A percentile compares a stretch with the other conserved stretches of the same genome.
Conservation (phyloP, 768 basidiomycete genomes). For the Myochromella boudieri region DNA sequence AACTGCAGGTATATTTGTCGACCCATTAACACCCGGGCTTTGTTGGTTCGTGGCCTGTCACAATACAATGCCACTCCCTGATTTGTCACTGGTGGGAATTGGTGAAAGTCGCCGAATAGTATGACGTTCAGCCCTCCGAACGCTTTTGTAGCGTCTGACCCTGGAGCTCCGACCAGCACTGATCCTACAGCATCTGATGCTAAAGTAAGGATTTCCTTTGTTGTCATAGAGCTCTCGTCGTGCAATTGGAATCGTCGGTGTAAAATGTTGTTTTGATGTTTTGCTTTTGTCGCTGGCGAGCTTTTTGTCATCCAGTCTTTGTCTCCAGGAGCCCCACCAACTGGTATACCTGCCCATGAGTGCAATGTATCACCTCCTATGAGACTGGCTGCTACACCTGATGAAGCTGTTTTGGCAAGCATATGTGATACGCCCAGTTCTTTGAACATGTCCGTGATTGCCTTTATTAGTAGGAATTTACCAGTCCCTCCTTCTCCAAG, state of each 20-base stretch:
- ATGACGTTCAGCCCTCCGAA: conserved; percentile 42
- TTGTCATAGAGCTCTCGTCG: conserved; percentile 43
- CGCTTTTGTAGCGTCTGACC: conserved; percentile 5
- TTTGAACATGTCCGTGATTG: conserved; percentile 33
- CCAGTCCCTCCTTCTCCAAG: conserved; percentile 44
- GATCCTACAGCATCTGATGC: conserved; percentile 20
- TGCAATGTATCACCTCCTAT: conserved; percentile 38
- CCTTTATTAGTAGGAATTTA: conserved; percentile 40
- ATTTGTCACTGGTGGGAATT: conserved; percentile 41
- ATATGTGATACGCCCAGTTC: background rate
- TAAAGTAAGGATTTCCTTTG: conserved; percentile 19
- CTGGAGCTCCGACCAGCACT: conserved; percentile 2
- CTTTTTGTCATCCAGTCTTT: background rate
- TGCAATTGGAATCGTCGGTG: conserved; percentile 29
- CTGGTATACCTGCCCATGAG: conserved; percentile 25
- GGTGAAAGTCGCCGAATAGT: conserved; percentile 42
- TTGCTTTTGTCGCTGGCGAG: background rate
- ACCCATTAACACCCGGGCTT: conserved; percentile 24
- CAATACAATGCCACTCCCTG: conserved; percentile 22
- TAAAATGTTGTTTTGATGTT: conserved; percentile 16
- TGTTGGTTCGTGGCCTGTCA: conserved; percentile 1
- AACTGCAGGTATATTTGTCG: conserved; percentile 21
- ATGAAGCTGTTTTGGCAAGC: conserved; percentile 36
- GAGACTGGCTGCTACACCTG: conserved; percentile 39
- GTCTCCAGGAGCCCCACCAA: background rate